Base-by-base conservation (phyloP, 169 alveolate species). In the Plasmodium gonderi region DNA sequence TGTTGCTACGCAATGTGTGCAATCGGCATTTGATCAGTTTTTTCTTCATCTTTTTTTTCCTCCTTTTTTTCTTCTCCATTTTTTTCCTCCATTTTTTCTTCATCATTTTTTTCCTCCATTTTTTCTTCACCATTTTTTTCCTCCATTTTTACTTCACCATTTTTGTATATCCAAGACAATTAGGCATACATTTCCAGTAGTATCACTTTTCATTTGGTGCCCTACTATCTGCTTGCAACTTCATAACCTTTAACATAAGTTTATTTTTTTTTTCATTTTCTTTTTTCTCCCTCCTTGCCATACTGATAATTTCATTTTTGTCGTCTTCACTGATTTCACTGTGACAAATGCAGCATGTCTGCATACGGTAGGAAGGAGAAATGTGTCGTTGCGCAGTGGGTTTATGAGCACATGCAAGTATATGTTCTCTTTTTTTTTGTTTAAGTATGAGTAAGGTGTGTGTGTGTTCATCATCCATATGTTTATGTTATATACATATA, bases 331-430 rank as follows among this genome's bases (percentile, higher is more conserved):
- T 33, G 49, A 85, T 51, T 72, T 85, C 92, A 29, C 26, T 74
- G 79, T 85, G 92, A 76, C 92, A 85, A 38, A 85, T 85, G 47
- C 92, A 85, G 79, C 92, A 85, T 11, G 87, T 85, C 92, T 85
- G 79, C 64, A 78, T 38, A 38, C n/a, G 17, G 14, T 17, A 64
- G 67, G 38, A 75, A 74, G 47, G 60, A 60, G 67, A 54, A 6
- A 6, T 29, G 17, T 60, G n/a, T 23, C 31, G 31, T 1, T n/a
- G 11, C 45, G 26, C 29, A 29, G 49, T 33, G 6, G 12, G 17
- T 33, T 26, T 72, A 49, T 45, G 42, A 69, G 23, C 36, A 45
- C 31, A 49, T 29, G 9, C 36, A 42, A 17, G 31, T 38, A 75
- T 74, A 20, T 74, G 20, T 78, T n/a, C n/a, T n/a, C n/a, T n/a